Conservation (phyloP, 129 eudicot species). For the Escallonia rubra region DNA sequence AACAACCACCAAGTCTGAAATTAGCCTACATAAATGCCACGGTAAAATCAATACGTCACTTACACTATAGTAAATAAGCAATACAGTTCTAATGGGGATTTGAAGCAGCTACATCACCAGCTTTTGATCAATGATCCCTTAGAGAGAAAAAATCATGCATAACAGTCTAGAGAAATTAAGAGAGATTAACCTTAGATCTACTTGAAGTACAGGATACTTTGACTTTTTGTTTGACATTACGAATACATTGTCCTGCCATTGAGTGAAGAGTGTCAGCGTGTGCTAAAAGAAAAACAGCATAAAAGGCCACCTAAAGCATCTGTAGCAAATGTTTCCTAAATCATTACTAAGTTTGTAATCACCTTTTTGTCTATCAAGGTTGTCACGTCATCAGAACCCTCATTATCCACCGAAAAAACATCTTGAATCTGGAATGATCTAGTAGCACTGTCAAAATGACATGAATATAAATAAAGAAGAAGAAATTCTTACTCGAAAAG, state of each 20-base stretch:
- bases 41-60: not conserved
- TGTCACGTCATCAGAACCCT: conserved; percentile 68
- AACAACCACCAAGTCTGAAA: conserved; percentile 94
- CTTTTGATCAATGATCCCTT: conserved; percentile 10
- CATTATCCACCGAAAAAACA: conserved; percentile 57
- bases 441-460: conserved; percentile 4
- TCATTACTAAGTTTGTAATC: no score
- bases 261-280: conserved; percentile 2
- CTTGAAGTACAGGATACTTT: no score
- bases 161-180: conserved; percentile 1
- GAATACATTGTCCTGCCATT: no score
- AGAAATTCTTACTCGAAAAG: not conserved
- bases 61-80: conserved; percentile 3
- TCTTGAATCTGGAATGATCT: conserved; percentile 17
- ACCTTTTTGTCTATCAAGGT: conserved; percentile 24
- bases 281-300: conserved; percentile 11
- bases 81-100: not conserved
- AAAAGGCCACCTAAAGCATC: not conserved
- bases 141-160: not conserved
- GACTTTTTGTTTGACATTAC: no score
- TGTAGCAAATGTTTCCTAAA: no score
- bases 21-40: conserved; percentile 50
- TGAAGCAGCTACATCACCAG: not conserved
- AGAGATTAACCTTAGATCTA: conserved; percentile 80
- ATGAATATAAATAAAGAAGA: not conserved